Evolutionary conservation across 805 yeast genomes (phyloP).

Genomic region (Ogataea allantospora): DNA sequence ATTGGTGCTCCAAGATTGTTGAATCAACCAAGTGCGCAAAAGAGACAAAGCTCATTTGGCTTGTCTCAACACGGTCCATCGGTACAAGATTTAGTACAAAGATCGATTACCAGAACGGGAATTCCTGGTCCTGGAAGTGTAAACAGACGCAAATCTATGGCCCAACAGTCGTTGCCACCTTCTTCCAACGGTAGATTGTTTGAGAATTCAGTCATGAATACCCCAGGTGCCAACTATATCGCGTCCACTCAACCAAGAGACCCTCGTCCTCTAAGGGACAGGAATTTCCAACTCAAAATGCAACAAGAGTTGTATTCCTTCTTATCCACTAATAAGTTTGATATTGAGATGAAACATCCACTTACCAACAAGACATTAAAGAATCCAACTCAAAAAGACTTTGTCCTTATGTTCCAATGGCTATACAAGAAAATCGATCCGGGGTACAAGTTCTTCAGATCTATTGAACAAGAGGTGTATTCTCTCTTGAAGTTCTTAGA

Average conservation of each 20-base stretch:
- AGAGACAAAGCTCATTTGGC: slow-evolving; percentile 29
- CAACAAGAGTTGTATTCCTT: slow-evolving; percentile 69
- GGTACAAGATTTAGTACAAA: slow-evolving; percentile 30
- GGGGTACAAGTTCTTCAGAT: slow-evolving; percentile 62
- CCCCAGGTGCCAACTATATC: slow-evolving; percentile 16
- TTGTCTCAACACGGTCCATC: slow-evolving; percentile 20
- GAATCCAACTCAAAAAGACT: slow-evolving; percentile 86
- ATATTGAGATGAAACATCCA: slow-evolving; percentile 69
- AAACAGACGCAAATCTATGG: slow-evolving; percentile 17
- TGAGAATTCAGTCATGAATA: slow-evolving; percentile 21
- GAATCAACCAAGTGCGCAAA: slow-evolving; percentile 22
- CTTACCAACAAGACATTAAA: slow-evolving; percentile 61
- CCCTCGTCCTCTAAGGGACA: slow-evolving; percentile 77
- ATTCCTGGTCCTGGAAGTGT: slow-evolving; percentile 13
- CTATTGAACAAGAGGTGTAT: slow-evolving; percentile 75
- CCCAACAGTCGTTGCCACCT: slow-evolving; percentile 15
- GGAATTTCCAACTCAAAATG: slow-evolving; percentile 59
- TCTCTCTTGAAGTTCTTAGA: slow-evolving; percentile 59
- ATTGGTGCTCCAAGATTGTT: slow-evolving; percentile 33
- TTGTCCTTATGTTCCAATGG: slow-evolving; percentile 75
- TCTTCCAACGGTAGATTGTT: slow-evolving; percentile 24
- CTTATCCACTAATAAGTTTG: slow-evolving; percentile 62
- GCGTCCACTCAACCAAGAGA: slow-evolving; percentile 39
- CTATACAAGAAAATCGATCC: slow-evolving; percentile 78
- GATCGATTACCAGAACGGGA: slow-evolving; percentile 27